Conservation (phyloP, 139 green algal genomes). For the Parachlorella kessleri region DNA sequence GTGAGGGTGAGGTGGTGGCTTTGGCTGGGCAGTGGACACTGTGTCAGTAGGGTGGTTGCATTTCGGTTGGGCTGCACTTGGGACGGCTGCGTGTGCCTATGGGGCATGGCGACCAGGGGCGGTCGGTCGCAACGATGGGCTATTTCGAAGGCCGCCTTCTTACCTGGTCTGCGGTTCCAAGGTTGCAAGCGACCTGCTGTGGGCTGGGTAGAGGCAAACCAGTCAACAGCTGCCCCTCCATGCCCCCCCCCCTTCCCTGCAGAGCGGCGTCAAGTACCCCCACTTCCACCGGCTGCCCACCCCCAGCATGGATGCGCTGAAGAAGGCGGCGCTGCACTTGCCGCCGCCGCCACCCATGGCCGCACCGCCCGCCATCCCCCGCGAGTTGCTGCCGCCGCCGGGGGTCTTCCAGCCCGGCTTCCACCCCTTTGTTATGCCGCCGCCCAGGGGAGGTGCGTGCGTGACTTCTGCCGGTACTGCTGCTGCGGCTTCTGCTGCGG, state of each 20-base stretch:
- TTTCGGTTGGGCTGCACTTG: too few relatives aligned
- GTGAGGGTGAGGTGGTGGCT: too few relatives aligned
- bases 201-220: too few relatives aligned
- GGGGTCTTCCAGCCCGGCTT: background rate
- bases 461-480: too few relatives aligned
- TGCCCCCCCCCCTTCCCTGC: background rate
- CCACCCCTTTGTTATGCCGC: background rate
- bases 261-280: constrained; percentile 22
- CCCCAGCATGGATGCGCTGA: constrained; percentile 25
- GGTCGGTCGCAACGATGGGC: background rate
- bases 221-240: too few relatives aligned
- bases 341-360: background rate
- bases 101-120: too few relatives aligned
- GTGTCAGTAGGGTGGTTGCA: too few relatives aligned
- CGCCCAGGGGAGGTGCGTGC: constrained; percentile 4
- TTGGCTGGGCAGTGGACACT: too few relatives aligned
- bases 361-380: background rate
- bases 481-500: too few relatives aligned
- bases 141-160: background rate
- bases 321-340: constrained; percentile 20
- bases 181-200: too few relatives aligned
- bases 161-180: background rate
- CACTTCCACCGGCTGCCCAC: constrained; percentile 29
- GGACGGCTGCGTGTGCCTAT: too few relatives aligned
- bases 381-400: constrained; percentile 4